These are phyloP conservation scores for Mytilinidion resinicola DNA, from an alignment of 495 filamentous ascomycete genomes.

Conservation along the genomic window DNA sequence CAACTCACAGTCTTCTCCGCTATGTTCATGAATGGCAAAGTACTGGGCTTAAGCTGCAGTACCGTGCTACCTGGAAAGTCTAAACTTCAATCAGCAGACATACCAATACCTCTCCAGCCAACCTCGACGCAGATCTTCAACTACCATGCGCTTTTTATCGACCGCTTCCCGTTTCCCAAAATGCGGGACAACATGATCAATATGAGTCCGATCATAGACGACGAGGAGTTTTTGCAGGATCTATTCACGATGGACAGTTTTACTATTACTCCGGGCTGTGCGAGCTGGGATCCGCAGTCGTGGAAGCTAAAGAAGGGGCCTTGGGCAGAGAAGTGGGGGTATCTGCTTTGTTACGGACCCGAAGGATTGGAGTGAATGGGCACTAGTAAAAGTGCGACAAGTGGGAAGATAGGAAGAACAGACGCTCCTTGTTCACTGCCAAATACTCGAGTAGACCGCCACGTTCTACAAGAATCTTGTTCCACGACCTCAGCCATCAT, in stretches of 20 bases:
- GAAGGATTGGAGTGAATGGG: too few species aligned
- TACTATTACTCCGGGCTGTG: constrained; percentile 5
- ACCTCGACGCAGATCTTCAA: constrained; percentile 14
- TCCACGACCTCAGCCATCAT: too few species aligned
- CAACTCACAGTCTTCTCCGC: constrained; percentile 10
- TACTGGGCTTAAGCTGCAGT: constrained; percentile 18
- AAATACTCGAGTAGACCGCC: too few species aligned
- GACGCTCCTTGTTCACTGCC: too few species aligned
- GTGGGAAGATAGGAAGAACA: too few species aligned
- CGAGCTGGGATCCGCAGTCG: constrained; percentile 19
- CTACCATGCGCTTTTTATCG: constrained; percentile 16
- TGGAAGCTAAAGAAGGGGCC: constrained; percentile 14
- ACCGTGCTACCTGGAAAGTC: constrained; percentile 10
- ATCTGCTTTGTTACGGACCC: constrained; percentile 3
- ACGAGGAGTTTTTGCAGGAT: constrained; percentile 19
- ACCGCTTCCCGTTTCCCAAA: constrained; percentile 21
- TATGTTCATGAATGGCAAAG: constrained; percentile 17
- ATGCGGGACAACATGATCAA: constrained; percentile 20
- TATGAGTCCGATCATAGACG: constrained; percentile 17
- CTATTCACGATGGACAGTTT: constrained; percentile 18
- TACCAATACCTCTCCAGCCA: constrained; percentile 12
- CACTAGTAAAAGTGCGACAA: too few species aligned
- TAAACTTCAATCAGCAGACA: background rate
- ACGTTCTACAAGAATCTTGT: too few species aligned
- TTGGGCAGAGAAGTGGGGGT: constrained; percentile 25